Percentiles rank a stretch among this genome's conserved stretches.
Conservation (phyloP, 768 basidiomycete genomes). For the Trametes sanguinea region DNA sequence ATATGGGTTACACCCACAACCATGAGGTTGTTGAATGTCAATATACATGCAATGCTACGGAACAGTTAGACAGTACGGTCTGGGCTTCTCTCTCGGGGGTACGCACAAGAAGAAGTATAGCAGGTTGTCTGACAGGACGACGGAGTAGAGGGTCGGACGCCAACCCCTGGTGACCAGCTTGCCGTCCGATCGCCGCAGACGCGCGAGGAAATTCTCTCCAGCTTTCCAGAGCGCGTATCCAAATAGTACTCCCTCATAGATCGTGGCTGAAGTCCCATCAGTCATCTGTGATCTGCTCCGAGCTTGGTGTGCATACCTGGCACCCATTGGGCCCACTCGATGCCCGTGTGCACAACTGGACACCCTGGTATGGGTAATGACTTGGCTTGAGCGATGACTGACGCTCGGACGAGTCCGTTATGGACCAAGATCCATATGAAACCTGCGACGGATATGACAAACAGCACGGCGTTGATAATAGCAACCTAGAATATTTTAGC, state of each 20-base stretch:
- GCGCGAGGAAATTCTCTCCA: slow-evolving; percentile 25
- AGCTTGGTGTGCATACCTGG: slow-evolving; percentile 35
- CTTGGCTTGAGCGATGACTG: slow-evolving; percentile 40
- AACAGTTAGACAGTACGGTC: no score
- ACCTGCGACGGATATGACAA: slow-evolving; percentile 42
- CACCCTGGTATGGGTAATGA: slow-evolving; percentile 44
- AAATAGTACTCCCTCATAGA: slow-evolving; percentile 46
- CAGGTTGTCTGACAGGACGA: slow-evolving; percentile 47
- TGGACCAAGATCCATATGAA: slow-evolving; percentile 45
- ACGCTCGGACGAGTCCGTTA: slow-evolving; percentile 39
- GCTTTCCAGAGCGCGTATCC: slow-evolving; percentile 42
- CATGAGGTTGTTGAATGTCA: slow-evolving; percentile 51
- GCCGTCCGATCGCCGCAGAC: slow-evolving; percentile 17
- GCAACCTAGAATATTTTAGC: slow-evolving; percentile 21
- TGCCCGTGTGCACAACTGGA: slow-evolving; percentile 42
- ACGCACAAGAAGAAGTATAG: slow-evolving; percentile 47
- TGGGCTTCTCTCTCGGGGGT: neutral
- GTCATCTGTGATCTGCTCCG: neutral
- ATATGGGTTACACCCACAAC: slow-evolving; percentile 47
- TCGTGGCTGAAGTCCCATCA: slow-evolving; percentile 34
- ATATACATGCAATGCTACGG: slow-evolving; percentile 39
- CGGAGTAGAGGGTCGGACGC: slow-evolving; percentile 34
- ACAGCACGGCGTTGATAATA: slow-evolving; percentile 41
- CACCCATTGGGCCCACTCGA: slow-evolving; percentile 49
- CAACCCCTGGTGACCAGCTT: slow-evolving; percentile 24